phyloP scores from a whole-genome alignment of 2,329 filamentous ascomycete species.

The Fusarium miscanthi region DNA sequence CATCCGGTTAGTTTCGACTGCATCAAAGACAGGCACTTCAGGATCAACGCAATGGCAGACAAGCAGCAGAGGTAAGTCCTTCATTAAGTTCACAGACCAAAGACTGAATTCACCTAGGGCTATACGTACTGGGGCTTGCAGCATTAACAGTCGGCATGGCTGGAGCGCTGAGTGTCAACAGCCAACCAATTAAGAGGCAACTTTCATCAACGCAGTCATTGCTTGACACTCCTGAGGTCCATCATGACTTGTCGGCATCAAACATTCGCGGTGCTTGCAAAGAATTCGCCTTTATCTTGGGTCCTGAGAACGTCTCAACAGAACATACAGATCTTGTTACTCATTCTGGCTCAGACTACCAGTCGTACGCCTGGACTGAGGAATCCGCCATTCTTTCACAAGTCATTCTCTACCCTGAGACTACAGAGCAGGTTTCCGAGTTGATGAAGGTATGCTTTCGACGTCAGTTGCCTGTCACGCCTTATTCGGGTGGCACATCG shows the following conservation, averaged over 20 bases:
- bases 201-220: conserved; percentile 1
- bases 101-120: rapidly evolving
- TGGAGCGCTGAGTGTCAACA: rapidly evolving
- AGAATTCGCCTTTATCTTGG: conserved; percentile 1
- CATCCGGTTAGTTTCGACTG: background rate
- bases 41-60: rapidly evolving
- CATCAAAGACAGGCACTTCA: rapidly evolving
- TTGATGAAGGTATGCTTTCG: conserved; percentile 78
- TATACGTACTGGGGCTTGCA: background rate
- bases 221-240: rapidly evolving
- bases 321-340: conserved; percentile 3
- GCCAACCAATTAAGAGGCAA: background rate
- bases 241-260: background rate
- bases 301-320: conserved; percentile 12
- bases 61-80: background rate
- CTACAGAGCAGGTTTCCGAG: conserved; percentile 77
- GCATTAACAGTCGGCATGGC: background rate
- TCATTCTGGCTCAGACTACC: conserved; percentile 29
- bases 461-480: conserved; percentile 83
- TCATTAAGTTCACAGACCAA: rapidly evolving
- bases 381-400: background rate
- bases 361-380: conserved; percentile 24
- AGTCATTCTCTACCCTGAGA: conserved; percentile 71
- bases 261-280: conserved; percentile 6
- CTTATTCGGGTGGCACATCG: conserved; percentile 86